phyloP scores from a whole-genome alignment of 2,329 filamentous ascomycete species.

The Diaporthe nobilis region DNA sequence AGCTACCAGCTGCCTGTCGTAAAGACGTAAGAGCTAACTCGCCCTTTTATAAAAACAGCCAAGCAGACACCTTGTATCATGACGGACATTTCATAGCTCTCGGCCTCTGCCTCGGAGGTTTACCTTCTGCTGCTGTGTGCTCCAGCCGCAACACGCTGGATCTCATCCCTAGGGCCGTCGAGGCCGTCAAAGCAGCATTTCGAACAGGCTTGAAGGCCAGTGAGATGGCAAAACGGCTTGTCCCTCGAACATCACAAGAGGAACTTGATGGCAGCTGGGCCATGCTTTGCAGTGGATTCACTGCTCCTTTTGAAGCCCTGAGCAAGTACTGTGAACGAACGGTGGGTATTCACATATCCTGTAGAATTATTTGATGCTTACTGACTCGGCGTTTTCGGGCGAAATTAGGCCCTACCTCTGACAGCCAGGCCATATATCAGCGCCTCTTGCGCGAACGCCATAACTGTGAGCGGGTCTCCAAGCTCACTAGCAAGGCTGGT shows the following conservation, averaged over 20 bases:
- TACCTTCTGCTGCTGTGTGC: conserved; percentile 5
- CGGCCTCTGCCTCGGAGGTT: not conserved
- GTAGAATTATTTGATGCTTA: not conserved
- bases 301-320: not conserved
- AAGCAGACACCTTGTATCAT: conserved; percentile 16
- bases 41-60: not conserved
- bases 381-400: conserved; percentile 42
- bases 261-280: conserved; percentile 23
- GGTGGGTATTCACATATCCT: not conserved
- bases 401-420: conserved; percentile 56
- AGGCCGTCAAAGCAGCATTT: conserved; percentile 2
- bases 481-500: conserved; percentile 60
- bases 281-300: not conserved
- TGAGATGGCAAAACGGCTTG: not conserved
- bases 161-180: not conserved
- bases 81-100: conserved; percentile 10
- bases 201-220: not conserved
- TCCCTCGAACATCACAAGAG: not conserved
- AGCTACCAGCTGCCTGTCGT: no score
- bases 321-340: not conserved
- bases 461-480: conserved; percentile 69
- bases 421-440: conserved; percentile 67
- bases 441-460: conserved; percentile 60
- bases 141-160: conserved; percentile 6
- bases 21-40: not conserved